Evolutionary conservation across 768 basidiomycete species (phyloP).

Genomic region (Leucogyrophana mollusca): DNA sequence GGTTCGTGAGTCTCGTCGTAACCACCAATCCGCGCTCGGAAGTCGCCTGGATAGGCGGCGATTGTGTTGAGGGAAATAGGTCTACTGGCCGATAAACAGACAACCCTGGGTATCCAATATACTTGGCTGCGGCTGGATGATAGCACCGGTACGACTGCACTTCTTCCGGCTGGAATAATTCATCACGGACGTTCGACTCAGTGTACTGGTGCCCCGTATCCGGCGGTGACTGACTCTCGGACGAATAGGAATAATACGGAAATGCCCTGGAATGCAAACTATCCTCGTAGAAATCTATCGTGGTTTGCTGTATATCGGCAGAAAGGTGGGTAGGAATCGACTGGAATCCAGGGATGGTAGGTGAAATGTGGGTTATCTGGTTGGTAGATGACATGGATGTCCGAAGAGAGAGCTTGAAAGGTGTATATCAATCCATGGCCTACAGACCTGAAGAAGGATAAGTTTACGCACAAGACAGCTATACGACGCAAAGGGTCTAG

Average conservation of each 20-base stretch:
- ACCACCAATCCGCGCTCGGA: no score
- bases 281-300: background rate
- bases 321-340: conserved; percentile 5
- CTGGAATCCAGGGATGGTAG: no score
- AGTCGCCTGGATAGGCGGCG: no score
- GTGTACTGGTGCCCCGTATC: conserved; percentile 14
- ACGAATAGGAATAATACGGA: conserved; percentile 14
- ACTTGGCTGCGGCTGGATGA: conserved; percentile 11
- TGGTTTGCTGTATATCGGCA: conserved; percentile 7
- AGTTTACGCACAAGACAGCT: conserved; percentile 21
- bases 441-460: conserved; percentile 7
- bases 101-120: conserved; percentile 25
- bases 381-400: conserved; percentile 19
- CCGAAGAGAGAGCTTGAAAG: conserved; percentile 3
- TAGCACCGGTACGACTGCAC: conserved; percentile 23
- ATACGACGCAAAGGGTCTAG: conserved; percentile 17
- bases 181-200: conserved; percentile 21
- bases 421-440: conserved; percentile 20
- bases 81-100: conserved; percentile 14
- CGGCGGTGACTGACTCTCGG: background rate
- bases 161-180: conserved; percentile 22
- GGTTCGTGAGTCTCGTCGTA: no score
- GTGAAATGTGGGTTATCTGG: conserved; percentile 8
- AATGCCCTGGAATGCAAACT: conserved; percentile 3
- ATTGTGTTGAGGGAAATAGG: no score